These are phyloP conservation scores for Dothideomycetes sp. DNA, from an alignment of 2,329 filamentous ascomycete species.

Conservation along the genomic window DNA sequence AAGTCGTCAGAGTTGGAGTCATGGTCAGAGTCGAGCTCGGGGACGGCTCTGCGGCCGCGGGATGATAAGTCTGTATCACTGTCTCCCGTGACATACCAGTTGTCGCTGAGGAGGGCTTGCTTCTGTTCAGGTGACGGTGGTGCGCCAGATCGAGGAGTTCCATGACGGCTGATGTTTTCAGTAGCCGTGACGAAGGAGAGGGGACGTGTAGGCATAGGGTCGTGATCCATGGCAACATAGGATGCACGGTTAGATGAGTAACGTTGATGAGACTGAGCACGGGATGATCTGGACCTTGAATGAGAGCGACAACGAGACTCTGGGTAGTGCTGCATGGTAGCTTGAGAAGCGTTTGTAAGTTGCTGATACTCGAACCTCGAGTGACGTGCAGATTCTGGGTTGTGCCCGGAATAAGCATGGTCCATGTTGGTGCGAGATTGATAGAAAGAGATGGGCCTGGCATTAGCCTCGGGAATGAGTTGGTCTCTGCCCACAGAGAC, in stretches of 20 bases:
- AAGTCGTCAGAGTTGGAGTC: conserved; percentile 18
- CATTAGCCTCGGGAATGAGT: conserved; percentile 30
- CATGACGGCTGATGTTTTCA: neutral
- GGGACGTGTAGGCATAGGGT: conserved; percentile 13
- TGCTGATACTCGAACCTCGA: conserved; percentile 39
- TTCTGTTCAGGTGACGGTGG: conserved; percentile 21
- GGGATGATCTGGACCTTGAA: conserved; percentile 12
- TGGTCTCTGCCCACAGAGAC: conserved; percentile 33
- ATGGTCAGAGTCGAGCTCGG: conserved; percentile 19
- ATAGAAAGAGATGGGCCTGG: conserved; percentile 61
- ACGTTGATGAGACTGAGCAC: conserved; percentile 11
- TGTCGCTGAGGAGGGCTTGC: conserved; percentile 34
- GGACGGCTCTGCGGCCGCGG: conserved; percentile 16
- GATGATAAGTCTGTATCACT: conserved; percentile 21
- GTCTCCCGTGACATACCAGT: conserved; percentile 37
- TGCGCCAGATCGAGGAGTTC: conserved; percentile 12
- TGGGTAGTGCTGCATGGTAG: conserved; percentile 20
- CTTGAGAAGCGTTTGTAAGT: neutral
- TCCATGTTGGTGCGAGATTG: conserved; percentile 62
- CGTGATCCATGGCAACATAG: conserved; percentile 3
- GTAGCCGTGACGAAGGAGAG: conserved; percentile 12
- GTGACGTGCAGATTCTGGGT: conserved; percentile 39
- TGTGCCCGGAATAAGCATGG: conserved; percentile 42
- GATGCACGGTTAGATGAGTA: conserved; percentile 2
- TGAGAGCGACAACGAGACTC: conserved; percentile 8